Conservation (phyloP, 768 basidiomycete species). For the Ramaria rubella region DNA sequence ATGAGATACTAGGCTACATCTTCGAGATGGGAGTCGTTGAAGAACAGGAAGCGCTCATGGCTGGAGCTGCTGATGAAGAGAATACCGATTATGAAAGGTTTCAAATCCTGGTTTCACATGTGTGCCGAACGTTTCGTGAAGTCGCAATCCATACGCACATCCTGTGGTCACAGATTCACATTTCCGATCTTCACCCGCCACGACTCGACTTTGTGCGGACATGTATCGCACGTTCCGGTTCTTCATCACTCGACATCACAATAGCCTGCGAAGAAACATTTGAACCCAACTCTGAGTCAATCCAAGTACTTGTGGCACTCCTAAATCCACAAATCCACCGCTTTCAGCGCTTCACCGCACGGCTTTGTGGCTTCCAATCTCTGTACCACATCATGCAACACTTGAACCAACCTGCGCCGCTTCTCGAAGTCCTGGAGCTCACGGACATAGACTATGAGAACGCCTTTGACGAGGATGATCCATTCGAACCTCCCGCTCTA, state of each 20-base stretch:
- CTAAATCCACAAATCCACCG: not conserved
- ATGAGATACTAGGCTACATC: constrained; percentile 52
- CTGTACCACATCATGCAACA: not conserved
- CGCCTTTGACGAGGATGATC: not conserved
- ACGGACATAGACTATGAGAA: constrained; percentile 2
- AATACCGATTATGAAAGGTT: constrained; percentile 21
- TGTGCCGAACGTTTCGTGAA: constrained; percentile 50
- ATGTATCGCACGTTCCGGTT: constrained; percentile 4
- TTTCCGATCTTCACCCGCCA: not conserved
- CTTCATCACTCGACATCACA: not conserved
- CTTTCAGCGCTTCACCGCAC: not conserved
- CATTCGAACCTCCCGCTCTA: constrained; percentile 37
- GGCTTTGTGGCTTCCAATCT: not conserved
- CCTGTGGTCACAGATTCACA: constrained; percentile 52
- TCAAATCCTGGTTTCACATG: constrained; percentile 51
- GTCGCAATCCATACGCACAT: constrained; percentile 44
- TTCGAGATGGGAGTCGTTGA: constrained; percentile 42
- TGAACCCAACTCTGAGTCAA: not conserved
- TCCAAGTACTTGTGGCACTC: not conserved
- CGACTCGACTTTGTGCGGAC: constrained; percentile 4
- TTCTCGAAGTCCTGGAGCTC: constrained; percentile 1
- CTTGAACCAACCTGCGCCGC: constrained; percentile 1
- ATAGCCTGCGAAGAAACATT: not conserved
- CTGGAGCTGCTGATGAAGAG: constrained; percentile 30
- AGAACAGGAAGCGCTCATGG: constrained; percentile 28